Percentiles rank a stretch among this genome's conserved stretches.
Evolutionary conservation across 306 rosid species (phyloP).

Genomic region (Fagus sylvatica): DNA sequence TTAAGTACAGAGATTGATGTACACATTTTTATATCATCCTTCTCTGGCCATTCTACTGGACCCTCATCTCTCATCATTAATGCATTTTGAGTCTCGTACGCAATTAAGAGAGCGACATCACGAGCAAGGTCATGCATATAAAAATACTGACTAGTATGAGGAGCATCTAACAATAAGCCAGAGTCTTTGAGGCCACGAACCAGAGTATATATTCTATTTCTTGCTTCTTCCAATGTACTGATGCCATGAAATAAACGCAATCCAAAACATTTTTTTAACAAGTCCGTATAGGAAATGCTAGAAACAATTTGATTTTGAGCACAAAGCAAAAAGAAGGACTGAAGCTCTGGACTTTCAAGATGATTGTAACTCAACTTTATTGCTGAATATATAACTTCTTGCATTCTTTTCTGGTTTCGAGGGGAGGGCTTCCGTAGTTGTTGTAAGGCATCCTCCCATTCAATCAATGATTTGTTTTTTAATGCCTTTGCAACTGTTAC

Average conservation of each 20-base stretch:
- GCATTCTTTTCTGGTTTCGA: too few species aligned
- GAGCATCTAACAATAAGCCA: not conserved
- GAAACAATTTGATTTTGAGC: conserved; percentile 6
- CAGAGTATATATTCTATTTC: not conserved
- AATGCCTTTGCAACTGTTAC: not conserved
- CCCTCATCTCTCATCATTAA: not conserved
- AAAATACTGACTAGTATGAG: not conserved
- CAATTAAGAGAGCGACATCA: conserved; percentile 13
- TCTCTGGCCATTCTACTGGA: not conserved
- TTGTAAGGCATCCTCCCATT: not conserved
- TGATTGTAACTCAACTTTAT: conserved; percentile 32
- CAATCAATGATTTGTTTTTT: not conserved
- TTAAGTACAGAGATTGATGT: not conserved
- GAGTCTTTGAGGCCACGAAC: not conserved
- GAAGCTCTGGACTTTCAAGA: conserved; percentile 23
- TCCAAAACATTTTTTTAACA: conserved; percentile 22
- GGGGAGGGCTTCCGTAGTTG: not conserved
- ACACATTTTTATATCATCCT: not conserved
- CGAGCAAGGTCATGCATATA: conserved; percentile 20
- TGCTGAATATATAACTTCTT: not conserved
- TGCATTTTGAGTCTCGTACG: not conserved
- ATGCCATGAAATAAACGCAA: conserved; percentile 13
- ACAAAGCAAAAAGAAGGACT: conserved; percentile 33
- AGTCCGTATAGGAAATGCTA: not conserved
- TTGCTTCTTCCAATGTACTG: not conserved